These are phyloP conservation scores for Fraxinus ornus DNA, from an alignment of 305 asterid genomes.

Conservation along the genomic window DNA sequence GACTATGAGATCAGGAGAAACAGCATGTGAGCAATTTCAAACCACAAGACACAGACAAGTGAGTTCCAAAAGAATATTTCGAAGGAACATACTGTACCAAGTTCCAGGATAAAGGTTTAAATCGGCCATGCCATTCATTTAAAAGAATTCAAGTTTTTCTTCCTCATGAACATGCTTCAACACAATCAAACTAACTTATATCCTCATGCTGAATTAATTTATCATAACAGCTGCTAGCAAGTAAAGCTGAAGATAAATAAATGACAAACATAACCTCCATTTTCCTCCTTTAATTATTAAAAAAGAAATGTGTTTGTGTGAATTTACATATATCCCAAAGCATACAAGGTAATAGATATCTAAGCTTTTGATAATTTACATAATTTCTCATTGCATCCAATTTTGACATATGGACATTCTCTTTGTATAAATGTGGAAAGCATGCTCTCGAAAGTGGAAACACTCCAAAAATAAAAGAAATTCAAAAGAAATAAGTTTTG, in stretches of 20 bases:
- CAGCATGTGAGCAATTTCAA: neutral
- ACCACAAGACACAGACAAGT: neutral
- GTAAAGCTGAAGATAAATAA: neutral
- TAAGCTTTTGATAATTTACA: neutral
- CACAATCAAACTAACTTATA: neutral
- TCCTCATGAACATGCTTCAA: neutral
- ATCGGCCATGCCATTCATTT: neutral
- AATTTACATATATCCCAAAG: neutral
- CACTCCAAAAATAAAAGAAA: neutral
- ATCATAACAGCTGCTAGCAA: neutral
- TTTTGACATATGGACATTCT: neutral
- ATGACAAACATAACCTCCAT: neutral
- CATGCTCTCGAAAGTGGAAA: neutral
- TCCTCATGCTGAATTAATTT: neutral
- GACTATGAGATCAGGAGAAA: neutral
- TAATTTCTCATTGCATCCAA: neutral
- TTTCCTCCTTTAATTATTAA: neutral
- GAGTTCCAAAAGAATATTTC: constrained; percentile 4
- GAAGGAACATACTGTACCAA: neutral
- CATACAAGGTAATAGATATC: neutral
- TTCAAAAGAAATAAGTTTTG: neutral
- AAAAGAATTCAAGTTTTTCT: neutral
- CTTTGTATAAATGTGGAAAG: neutral
- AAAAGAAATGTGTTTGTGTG: neutral
- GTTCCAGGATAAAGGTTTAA: neutral